Percentiles rank a stretch among this genome's conserved stretches.
phyloP scores from a whole-genome alignment of 176 grass and related monocot genomes.

The Elaeis guineensis region DNA sequence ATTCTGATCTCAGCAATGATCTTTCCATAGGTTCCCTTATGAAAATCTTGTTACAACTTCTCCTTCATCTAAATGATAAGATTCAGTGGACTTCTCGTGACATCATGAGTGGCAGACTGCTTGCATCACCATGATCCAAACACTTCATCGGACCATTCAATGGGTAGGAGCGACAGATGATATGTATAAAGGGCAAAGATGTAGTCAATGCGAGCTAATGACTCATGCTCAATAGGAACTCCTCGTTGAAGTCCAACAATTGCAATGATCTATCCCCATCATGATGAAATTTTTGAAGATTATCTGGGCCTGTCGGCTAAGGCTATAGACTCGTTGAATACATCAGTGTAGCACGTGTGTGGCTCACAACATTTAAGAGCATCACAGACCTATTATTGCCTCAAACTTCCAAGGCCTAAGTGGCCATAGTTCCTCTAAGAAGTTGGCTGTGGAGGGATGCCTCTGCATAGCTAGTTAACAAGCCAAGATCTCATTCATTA shows the following conservation, averaged over 20 bases:
- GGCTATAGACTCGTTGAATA: constrained; percentile 62
- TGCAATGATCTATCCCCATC: constrained; percentile 60
- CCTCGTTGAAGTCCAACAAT: constrained; percentile 50
- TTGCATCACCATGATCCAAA: too few relatives aligned
- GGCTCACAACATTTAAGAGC: constrained; percentile 36
- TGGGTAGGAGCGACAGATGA: too few relatives aligned
- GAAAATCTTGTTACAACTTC: too few relatives aligned
- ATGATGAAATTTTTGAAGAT: constrained; percentile 62
- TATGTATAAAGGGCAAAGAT: too few relatives aligned
- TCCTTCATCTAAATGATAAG: too few relatives aligned
- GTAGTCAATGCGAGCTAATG: neutral
- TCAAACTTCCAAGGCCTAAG: constrained; percentile 34
- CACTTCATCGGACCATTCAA: too few relatives aligned
- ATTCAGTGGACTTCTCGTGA: too few relatives aligned
- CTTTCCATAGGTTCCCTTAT: too few relatives aligned
- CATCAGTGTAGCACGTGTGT: constrained; percentile 45
- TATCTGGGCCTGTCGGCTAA: constrained; percentile 52
- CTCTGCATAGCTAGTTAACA: constrained; percentile 79
- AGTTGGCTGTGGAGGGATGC: constrained; percentile 21
- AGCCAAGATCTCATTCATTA: constrained; percentile 61
- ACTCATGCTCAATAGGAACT: constrained; percentile 49
- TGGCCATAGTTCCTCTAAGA: constrained; percentile 39
- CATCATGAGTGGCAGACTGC: too few relatives aligned
- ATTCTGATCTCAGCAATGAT: too few relatives aligned
- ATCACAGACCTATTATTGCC: constrained; percentile 40